Evolutionary conservation across 108 stramenopile genomes (phyloP), one percentile per base, ranked within the genome.

Genomic region (Pseudonitzschia pungens): DNA sequence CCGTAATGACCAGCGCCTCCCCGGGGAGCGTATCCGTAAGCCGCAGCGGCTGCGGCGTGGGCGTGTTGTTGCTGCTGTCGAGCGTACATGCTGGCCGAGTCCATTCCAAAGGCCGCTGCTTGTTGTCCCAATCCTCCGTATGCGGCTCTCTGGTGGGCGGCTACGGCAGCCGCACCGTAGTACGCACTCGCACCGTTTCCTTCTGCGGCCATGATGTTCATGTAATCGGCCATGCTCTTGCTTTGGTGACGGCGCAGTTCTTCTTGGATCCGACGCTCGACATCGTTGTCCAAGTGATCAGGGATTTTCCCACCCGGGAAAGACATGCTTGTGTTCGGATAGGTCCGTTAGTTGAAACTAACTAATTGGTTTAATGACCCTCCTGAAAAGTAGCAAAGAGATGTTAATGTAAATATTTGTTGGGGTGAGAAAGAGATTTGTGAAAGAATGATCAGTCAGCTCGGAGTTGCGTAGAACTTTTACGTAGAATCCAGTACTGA

Each of bases 191-290:
- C 71, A 14, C 66, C 57, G 29, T 24, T 41, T 45, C 43, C 77
- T 28, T 54, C 36, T 7, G 27, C 71, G 21, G 77, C 71, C 51
- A 78, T 68, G 21, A 78, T 27, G n/a, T 52, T 68, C 77, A 78
- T 68, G 26, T 58, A 78, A 12, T 42, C 68, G 1, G 56, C 50
- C n/a, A 55, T 41, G 41, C 59, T 65, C 56, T 68, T 68, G 55
- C 31, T 40, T 62, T 33, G 78, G 18, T 70, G 71, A 14, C 32
- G 36, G 21, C 75, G 68, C 6, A 81, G 42, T 56, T 81, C 80
- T 44, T 81, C 80, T 41, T 81, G 80, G 14, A 76, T 69, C 15
- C 70, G 71, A 21, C 80, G 66, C 33, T 76, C 80, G 21, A 72
- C 60, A n/a, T 62, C 60, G n/a, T 7, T 40, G 36, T 62, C 60